Evolutionary conservation across 495 filamentous ascomycete genomes (phyloP).

Genomic region (Penicillium steckii): DNA sequence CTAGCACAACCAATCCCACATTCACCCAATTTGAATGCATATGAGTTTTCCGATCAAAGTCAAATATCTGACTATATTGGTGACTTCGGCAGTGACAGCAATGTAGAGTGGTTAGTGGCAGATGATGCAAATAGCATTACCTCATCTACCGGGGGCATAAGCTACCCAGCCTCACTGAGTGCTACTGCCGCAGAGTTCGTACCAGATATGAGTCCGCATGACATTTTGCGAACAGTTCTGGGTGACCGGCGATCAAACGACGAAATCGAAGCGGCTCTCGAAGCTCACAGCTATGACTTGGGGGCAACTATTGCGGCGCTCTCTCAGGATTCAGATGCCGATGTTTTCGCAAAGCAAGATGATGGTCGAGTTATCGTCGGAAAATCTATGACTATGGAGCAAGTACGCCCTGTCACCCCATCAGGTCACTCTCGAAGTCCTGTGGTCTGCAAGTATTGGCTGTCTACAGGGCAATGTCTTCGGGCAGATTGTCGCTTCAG

Average conservation of each 20-base stretch:
- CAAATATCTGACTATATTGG: constrained; percentile 83
- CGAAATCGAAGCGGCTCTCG: constrained; percentile 87
- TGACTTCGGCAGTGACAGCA: constrained; percentile 82
- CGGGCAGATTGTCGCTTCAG: constrained; percentile 96
- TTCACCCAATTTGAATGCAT: constrained; percentile 89
- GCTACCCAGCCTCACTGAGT: constrained; percentile 63
- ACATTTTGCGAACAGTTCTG: constrained; percentile 94
- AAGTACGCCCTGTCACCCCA: constrained; percentile 69
- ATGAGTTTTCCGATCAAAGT: constrained; percentile 79
- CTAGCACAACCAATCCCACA: constrained; percentile 95
- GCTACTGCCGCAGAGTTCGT: constrained; percentile 78
- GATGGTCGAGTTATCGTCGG: constrained; percentile 70
- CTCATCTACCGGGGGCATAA: constrained; percentile 66
- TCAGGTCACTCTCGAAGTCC: constrained; percentile 69
- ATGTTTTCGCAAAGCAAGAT: constrained; percentile 31
- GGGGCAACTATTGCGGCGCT: constrained; percentile 84
- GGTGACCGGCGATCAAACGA: constrained; percentile 87
- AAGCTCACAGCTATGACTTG: constrained; percentile 88
- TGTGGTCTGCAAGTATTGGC: constrained; percentile 93
- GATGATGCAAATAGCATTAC: constrained; percentile 79
- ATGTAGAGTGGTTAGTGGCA: constrained; percentile 92
- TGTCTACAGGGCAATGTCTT: constrained; percentile 88
- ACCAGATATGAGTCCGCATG: constrained; percentile 95
- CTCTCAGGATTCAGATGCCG: constrained; percentile 58
- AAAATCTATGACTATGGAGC: constrained; percentile 80